A percentile compares a stretch with the other conserved stretches of the same genome.
Conservation (phyloP, 208 protist species). For the Trichomonas tenax region DNA sequence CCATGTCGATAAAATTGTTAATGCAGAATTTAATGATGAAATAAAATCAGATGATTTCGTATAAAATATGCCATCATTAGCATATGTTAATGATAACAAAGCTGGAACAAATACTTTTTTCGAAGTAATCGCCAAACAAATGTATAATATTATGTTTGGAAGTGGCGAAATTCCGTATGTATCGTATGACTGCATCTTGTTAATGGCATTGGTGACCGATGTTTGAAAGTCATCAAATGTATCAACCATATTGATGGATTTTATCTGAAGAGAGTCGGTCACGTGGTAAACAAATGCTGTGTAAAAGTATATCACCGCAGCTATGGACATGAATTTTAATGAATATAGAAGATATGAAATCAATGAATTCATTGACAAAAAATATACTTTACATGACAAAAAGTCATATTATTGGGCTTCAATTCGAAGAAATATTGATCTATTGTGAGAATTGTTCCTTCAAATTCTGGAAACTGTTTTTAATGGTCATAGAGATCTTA, state of each 20-base stretch:
- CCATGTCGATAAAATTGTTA: not conserved
- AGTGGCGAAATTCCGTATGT: not conserved
- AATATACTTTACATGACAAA: too few species aligned
- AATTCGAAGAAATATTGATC: too few species aligned
- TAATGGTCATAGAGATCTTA: too few species aligned
- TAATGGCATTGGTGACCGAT: not conserved
- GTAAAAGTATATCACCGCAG: not conserved
- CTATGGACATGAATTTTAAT: too few species aligned
- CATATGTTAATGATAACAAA: not conserved
- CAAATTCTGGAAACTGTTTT: too few species aligned
- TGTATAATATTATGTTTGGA: not conserved
- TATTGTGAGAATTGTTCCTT: too few species aligned
- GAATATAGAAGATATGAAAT: too few species aligned
- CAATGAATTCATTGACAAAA: too few species aligned
- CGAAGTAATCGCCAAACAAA: not conserved
- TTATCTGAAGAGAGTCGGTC: not conserved
- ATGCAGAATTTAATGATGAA: not conserved
- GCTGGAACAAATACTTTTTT: not conserved
- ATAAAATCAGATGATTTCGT: not conserved
- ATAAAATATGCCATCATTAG: not conserved
- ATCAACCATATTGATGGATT: not conserved
- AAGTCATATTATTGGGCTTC: too few species aligned
- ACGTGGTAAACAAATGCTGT: not conserved
- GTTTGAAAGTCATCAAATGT: not conserved
- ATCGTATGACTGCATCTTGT: not conserved